Evolutionary conservation across 768 basidiomycete species (phyloP), one percentile per base, ranked within the genome.

Genomic region (Mycena capillaripes): DNA sequence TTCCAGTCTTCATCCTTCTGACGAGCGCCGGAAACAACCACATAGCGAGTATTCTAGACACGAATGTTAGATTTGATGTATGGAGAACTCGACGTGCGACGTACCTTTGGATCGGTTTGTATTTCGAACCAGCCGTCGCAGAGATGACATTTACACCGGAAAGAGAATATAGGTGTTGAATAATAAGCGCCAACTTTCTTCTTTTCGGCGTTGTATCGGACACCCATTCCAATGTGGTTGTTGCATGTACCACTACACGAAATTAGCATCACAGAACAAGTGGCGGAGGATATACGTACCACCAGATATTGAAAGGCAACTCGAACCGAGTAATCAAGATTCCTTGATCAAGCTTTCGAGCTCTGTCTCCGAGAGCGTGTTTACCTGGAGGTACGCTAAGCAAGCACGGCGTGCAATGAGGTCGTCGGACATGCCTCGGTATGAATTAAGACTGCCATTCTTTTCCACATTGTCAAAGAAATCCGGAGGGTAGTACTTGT

Each of bases 151-250:
- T 99, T 99, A 83, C 98, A 99, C 55, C 97, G 89, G 81, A 99
- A 99, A 8, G 93, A 94, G 79, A 86, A 99, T 65, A 99, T 98
- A 12, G 97, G 95, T 0, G 97, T 98, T 8, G 95, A 95, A 79
- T 93, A 96, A 82, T 99, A 99, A 69, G 89, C 91, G 17, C 98
- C 98, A 38, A 98, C 89, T 82, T 97, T 98, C 86, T 94, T 94
- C 90, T 99, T 99, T 82, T 99, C 97, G 0, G 98, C 98, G 76
- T 99, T 99, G 86, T 98, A 99, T n/a, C 98, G 94, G 2, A 99
- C 98, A 27, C 98, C 98, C 90, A 98, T 98, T 14, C 98, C 98
- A 60, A 99, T 95, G 84, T 99, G 98, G 76, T 94, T 93, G 81
- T 97, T 92, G 84, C 97, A 99, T 83, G 93, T 93, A 38, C 92